Percentiles rank a stretch among this genome's conserved stretches.
These are phyloP conservation scores for Curvularia verruculosa DNA, from an alignment of 2,329 filamentous ascomycete genomes.

Conservation along the genomic window DNA sequence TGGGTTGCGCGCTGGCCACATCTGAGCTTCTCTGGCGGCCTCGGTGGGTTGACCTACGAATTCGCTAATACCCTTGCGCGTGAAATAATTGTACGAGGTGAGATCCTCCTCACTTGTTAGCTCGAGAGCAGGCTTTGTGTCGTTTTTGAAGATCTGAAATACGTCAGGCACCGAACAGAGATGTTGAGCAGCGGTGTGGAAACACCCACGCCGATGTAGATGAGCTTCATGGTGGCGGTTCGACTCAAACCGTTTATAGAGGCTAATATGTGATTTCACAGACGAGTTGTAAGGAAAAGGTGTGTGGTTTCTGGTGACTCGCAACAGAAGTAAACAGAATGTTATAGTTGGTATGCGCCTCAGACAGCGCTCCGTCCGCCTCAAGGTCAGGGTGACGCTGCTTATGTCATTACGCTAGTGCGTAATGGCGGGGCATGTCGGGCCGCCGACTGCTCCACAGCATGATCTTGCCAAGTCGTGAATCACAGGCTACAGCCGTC, in stretches of 20 bases:
- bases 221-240: slow-evolving; percentile 73
- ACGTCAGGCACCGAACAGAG: background rate
- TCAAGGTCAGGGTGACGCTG: slow-evolving; percentile 6
- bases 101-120: slow-evolving; percentile 72
- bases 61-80: slow-evolving; percentile 53
- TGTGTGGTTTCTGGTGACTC: background rate
- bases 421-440: slow-evolving; percentile 31
- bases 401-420: slow-evolving; percentile 30
- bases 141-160: slow-evolving; percentile 78
- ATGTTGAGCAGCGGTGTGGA: slow-evolving; percentile 25
- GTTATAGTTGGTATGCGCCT: background rate
- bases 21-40: background rate
- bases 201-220: slow-evolving; percentile 79
- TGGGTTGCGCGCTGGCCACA: background rate
- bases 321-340: background rate
- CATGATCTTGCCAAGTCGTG: slow-evolving; percentile 24
- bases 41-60: slow-evolving; percentile 30
- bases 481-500: slow-evolving; percentile 1
- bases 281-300: background rate
- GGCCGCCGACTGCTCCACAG: slow-evolving; percentile 19
- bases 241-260: background rate
- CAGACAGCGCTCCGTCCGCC: background rate
- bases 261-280: background rate
- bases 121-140: slow-evolving; percentile 74
- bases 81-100: slow-evolving; percentile 80